phyloP scores from a whole-genome alignment of 108 stramenopile species.

The Hondaea fermentalgiana region DNA sequence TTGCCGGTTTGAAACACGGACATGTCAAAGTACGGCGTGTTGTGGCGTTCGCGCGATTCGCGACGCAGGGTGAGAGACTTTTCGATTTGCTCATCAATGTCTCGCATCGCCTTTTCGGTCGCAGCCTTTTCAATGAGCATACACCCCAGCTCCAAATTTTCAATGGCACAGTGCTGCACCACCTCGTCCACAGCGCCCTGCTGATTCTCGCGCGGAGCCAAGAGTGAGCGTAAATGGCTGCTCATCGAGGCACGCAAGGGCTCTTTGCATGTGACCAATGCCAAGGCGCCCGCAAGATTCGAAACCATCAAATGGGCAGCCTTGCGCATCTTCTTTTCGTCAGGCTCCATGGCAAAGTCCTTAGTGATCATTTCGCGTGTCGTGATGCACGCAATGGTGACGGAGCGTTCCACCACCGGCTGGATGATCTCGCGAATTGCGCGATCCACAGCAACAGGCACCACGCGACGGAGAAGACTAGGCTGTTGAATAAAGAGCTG shows the following conservation, averaged over 20 bases:
- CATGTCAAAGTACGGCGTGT: conserved; percentile 85
- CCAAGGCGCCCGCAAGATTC: conserved; percentile 90
- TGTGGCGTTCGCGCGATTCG: conserved; percentile 67
- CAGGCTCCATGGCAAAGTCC: conserved; percentile 96
- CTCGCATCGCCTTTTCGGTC: conserved; percentile 90
- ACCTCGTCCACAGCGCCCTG: conserved; percentile 75
- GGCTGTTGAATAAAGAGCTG: conserved; percentile 44
- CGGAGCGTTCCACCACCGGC: conserved; percentile 92
- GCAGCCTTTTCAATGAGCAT: conserved; percentile 98
- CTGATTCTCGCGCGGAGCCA: conserved; percentile 44
- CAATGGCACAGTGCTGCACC: conserved; percentile 79
- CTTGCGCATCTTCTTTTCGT: conserved; percentile 85
- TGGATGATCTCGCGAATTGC: conserved; percentile 97
- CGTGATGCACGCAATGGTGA: conserved; percentile 95
- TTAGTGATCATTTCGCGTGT: conserved; percentile 93
- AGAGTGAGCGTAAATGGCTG: conserved; percentile 79
- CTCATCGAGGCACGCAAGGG: conserved; percentile 85
- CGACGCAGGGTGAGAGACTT: conserved; percentile 57
- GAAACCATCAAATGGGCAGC: conserved; percentile 95
- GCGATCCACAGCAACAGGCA: conserved; percentile 86
- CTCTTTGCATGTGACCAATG: conserved; percentile 91
- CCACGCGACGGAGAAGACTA: conserved; percentile 67
- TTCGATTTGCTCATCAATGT: conserved; percentile 79
- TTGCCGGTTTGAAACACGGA: conserved; percentile 66
- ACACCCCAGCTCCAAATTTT: conserved; percentile 92